phyloP scores from a whole-genome alignment of 1,139 yeast genomes.

The Geotrichum reessii region DNA sequence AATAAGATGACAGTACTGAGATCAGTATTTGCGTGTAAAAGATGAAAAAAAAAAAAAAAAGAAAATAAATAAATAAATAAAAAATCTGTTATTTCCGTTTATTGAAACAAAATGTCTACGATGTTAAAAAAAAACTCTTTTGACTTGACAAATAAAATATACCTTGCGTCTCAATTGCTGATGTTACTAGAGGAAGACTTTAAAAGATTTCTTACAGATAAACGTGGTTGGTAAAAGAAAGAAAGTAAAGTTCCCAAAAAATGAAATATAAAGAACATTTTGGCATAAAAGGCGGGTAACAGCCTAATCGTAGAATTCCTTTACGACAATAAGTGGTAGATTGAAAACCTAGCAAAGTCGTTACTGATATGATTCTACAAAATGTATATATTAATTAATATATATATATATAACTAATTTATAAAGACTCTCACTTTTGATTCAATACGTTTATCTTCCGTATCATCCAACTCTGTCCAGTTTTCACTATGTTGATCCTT shows the following conservation, averaged over 20 bases:
- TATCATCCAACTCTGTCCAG: constrained; percentile 7
- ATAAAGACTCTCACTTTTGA: neutral
- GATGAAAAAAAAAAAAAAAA: neutral
- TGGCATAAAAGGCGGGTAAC: neutral
- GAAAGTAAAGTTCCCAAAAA: neutral
- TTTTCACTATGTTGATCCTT: constrained; percentile 8
- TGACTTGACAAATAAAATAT: neutral
- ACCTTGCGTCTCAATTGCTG: neutral
- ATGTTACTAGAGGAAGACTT: neutral
- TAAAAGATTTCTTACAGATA: neutral
- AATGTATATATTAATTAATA: neutral
- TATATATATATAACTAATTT: neutral
- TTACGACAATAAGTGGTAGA: neutral
- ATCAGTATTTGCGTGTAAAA: too few relatives aligned
- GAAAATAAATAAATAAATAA: neutral
- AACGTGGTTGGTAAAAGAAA: neutral
- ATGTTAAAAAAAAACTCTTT: too few relatives aligned
- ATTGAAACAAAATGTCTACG: too few relatives aligned
- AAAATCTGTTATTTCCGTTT: too few relatives aligned
- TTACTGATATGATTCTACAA: neutral
- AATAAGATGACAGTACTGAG: too few relatives aligned
- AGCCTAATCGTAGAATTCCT: neutral
- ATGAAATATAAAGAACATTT: neutral
- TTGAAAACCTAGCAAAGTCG: neutral
- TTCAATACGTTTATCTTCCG: neutral